Conservation (phyloP, 2,329 filamentous ascomycete species). For the Sclerotinia sclerotiorum region DNA sequence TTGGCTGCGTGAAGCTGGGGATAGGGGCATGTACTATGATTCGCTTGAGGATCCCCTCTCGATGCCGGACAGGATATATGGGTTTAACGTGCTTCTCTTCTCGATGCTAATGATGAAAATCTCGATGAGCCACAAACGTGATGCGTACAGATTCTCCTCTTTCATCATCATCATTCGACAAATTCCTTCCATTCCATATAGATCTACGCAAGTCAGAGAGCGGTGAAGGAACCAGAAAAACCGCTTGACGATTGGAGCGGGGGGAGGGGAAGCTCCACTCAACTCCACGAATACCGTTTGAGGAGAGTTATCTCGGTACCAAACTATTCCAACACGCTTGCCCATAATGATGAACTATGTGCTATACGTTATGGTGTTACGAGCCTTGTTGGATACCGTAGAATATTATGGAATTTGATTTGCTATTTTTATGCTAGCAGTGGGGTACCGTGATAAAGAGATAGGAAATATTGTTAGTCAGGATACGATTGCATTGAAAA, state of each 20-base stretch:
- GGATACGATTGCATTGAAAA: not conserved
- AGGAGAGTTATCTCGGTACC: conserved; percentile 6
- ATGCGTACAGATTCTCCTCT: not conserved
- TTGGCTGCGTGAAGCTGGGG: not conserved
- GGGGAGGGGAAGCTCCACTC: conserved; percentile 12
- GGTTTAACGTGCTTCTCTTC: not conserved
- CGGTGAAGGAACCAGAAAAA: conserved; percentile 12
- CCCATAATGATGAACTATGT: not conserved
- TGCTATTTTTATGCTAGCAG: not conserved
- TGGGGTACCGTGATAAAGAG: not conserved
- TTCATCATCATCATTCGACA: not conserved
- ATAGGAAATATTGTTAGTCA: not conserved
- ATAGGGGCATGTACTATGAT: not conserved
- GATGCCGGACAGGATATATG: not conserved
- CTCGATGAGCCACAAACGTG: not conserved
- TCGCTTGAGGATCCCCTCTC: conserved; percentile 5
- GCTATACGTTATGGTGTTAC: conserved; percentile 7
- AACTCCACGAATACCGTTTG: not conserved
- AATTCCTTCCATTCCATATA: not conserved
- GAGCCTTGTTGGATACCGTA: not conserved
- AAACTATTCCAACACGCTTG: not conserved
- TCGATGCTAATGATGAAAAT: not conserved
- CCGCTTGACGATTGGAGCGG: conserved; percentile 14
- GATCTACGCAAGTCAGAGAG: conserved; percentile 14
- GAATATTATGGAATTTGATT: not conserved